Evolutionary conservation across 495 filamentous ascomycete species (phyloP), one percentile per base, ranked within the genome.

Genomic region (Daldinia concentrica): DNA sequence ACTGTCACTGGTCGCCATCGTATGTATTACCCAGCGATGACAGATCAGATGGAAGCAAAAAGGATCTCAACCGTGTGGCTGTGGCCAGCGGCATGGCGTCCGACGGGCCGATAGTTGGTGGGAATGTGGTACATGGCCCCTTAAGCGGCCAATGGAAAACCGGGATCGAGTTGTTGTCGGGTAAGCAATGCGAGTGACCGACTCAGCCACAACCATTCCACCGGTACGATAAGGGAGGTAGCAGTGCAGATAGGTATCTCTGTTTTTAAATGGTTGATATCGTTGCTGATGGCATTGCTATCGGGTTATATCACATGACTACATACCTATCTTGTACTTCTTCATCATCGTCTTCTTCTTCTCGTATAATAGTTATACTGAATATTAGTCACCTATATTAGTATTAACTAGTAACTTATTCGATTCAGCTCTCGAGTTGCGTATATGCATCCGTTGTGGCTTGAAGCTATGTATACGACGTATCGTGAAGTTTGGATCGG

Each of bases 201-300:
- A 51, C 64, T 27, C 8, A 66, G 56, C 64, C 64, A 66, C 56
- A 66, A 37, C 64, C 64, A 66, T 43, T 51, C 56, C 11, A 24
- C 26, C 56, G 55, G 56, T 54, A 60, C 57, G 45, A 54, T 48
- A 12, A 19, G 19, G 34, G 32, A 26, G 26, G 26, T 27, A 27
- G 26, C 26, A 27, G 26, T 27, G 26, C 26, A 27, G 26, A 27
- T 27, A 4, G 1, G 26, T 27, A 27, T 27, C 1, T 27, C 1
- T 32, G 30, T 32, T 32, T 32, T 32, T 9, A 32, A 32, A 32
- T 32, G 30, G 7, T 3, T 11, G 9, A 34, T 36, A 12, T 36
- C 0, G 34, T 36, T 36, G 12, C 34, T 55, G 26, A 29, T 19
- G 45, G 37, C 43, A 24, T 48, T 48, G 43, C 24, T 24, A 22